phyloP scores from a whole-genome alignment of 306 rosid genomes.

The Glycine latifolia region DNA sequence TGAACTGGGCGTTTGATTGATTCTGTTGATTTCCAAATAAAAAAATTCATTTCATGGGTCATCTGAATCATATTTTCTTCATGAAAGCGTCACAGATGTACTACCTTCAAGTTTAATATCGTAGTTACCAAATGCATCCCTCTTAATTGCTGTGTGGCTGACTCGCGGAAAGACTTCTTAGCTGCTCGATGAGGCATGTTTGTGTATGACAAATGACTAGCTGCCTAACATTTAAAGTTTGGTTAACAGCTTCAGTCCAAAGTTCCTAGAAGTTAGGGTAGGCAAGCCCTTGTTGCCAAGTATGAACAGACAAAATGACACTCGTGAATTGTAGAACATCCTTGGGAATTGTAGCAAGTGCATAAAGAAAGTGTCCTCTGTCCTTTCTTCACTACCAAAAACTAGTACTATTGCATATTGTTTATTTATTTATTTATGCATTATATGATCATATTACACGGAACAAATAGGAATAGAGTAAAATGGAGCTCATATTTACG shows the following conservation, averaged over 20 bases:
- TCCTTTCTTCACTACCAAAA: constrained; percentile 36
- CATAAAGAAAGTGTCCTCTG: constrained; percentile 49
- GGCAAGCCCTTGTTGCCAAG: constrained; percentile 54
- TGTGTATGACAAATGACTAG: background rate
- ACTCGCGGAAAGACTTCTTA: background rate
- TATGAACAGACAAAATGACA: constrained; percentile 58
- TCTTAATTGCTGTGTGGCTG: constrained; percentile 8
- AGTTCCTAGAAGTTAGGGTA: constrained; percentile 60
- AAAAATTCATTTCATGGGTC: no score
- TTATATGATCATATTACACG: no score
- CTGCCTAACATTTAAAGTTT: background rate
- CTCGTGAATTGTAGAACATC: constrained; percentile 58
- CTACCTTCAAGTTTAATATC: background rate
- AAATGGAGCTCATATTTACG: no score
- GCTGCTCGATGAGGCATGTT: constrained; percentile 36
- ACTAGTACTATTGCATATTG: background rate
- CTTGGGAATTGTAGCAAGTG: constrained; percentile 68
- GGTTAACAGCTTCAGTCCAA: constrained; percentile 48
- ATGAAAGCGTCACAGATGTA: no score
- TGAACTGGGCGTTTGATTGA: background rate
- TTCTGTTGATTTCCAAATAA: background rate
- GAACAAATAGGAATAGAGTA: no score
- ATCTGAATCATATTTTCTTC: no score
- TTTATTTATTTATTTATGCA: no score
- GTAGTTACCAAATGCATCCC: background rate